Evolutionary conservation across 2,329 filamentous ascomycete species (phyloP).

Genomic region (Aschersonia sp.): DNA sequence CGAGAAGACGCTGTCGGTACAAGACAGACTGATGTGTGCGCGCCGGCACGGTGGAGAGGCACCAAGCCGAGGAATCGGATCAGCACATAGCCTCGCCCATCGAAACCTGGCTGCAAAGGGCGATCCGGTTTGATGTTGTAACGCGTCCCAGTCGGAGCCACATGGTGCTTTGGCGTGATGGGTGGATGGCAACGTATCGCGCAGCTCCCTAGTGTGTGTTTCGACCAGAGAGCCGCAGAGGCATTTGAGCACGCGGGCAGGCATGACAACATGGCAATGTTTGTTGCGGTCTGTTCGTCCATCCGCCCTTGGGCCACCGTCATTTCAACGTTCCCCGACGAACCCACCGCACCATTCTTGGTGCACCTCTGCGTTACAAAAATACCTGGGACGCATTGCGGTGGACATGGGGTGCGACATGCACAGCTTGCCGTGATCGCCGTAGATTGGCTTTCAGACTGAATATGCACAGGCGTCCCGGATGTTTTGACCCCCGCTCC

Average conservation of each 20-base stretch:
- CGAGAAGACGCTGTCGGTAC: no score
- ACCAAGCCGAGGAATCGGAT: not conserved
- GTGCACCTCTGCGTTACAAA: no score
- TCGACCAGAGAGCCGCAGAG: not conserved
- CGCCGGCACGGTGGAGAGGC: no score
- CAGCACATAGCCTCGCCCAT: no score
- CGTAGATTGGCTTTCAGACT: not conserved
- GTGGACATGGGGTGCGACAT: not conserved
- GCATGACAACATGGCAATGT: not conserved
- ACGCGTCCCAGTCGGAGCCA: constrained; percentile 1
- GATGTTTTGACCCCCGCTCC: not conserved
- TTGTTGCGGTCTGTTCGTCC: not conserved
- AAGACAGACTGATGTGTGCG: not conserved
- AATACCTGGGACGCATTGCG: no score
- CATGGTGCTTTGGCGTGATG: not conserved
- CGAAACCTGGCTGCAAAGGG: not conserved
- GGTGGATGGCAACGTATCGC: not conserved
- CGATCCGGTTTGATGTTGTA: constrained; percentile 2
- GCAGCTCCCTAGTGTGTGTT: not conserved
- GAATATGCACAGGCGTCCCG: not conserved
- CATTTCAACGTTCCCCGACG: not conserved
- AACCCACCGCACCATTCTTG: not conserved
- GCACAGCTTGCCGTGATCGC: not conserved
- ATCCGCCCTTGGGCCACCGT: not conserved
- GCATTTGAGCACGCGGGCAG: not conserved